Conservation (phyloP, 768 basidiomycete species). For the Amyloporia xantha region DNA sequence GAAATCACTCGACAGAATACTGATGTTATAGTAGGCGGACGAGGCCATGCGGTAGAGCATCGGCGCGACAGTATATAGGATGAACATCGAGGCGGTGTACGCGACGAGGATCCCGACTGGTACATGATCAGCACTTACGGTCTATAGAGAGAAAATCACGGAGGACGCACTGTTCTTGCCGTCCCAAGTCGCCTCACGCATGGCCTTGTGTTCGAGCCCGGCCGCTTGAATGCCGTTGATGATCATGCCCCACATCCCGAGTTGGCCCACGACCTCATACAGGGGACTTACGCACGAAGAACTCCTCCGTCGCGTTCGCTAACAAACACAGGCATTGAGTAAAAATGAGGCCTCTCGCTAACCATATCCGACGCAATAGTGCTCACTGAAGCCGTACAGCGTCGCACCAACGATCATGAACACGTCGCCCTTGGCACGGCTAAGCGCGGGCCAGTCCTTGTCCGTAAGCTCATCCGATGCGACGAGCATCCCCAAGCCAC, state of each 20-base stretch:
- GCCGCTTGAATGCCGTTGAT: slow-evolving; percentile 77
- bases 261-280: slow-evolving; percentile 88
- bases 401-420: slow-evolving; percentile 87
- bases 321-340: background rate
- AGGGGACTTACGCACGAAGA: slow-evolving; percentile 74
- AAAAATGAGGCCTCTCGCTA: too few relatives aligned
- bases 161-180: slow-evolving; percentile 54
- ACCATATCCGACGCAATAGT: too few relatives aligned
- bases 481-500: slow-evolving; percentile 75
- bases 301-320: slow-evolving; percentile 89
- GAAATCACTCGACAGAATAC: slow-evolving; percentile 79
- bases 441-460: slow-evolving; percentile 63
- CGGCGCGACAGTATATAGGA: slow-evolving; percentile 80
- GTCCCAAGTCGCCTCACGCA: slow-evolving; percentile 66
- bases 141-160: background rate
- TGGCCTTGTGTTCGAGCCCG: slow-evolving; percentile 60
- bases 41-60: slow-evolving; percentile 80
- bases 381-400: slow-evolving; percentile 77
- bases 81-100: slow-evolving; percentile 67
- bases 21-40: slow-evolving; percentile 80
- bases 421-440: slow-evolving; percentile 70
- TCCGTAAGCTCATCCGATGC: slow-evolving; percentile 70
- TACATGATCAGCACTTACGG: background rate
- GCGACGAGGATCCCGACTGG: slow-evolving; percentile 46
- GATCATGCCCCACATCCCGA: slow-evolving; percentile 75